phyloP scores from a whole-genome alignment of 2,329 filamentous ascomycete species.

The Colletotrichum sp. region DNA sequence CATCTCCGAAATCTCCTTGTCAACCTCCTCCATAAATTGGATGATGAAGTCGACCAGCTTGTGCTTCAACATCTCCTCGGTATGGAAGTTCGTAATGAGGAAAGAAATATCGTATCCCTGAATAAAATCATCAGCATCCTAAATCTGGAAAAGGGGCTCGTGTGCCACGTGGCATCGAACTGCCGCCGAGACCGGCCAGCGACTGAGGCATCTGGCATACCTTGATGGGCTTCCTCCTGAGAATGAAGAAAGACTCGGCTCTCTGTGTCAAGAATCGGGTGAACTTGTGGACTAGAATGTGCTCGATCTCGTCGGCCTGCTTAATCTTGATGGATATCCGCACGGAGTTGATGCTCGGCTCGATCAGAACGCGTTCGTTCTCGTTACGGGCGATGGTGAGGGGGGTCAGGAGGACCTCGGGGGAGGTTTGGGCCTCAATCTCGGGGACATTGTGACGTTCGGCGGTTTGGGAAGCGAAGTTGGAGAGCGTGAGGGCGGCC shows the following conservation, averaged over 20 bases:
- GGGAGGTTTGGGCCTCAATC: conserved; percentile 90
- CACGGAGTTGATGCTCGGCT: conserved; percentile 96
- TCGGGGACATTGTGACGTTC: conserved; percentile 99
- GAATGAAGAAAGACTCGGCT: conserved; percentile 95
- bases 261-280: conserved; percentile 95
- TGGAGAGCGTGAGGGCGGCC: conserved; percentile 89
- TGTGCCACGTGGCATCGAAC: background rate
- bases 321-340: conserved; percentile 99
- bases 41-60: conserved; percentile 99
- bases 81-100: conserved; percentile 98
- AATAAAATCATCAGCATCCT: conserved; percentile 24
- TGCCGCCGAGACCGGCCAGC: background rate
- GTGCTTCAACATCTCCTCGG: conserved; percentile 98
- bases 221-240: conserved; percentile 94
- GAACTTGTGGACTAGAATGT: conserved; percentile 98
- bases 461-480: conserved; percentile 96
- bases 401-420: conserved; percentile 92
- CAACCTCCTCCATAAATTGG: conserved; percentile 99
- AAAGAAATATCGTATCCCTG: conserved; percentile 99
- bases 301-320: conserved; percentile 98
- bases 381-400: conserved; percentile 93
- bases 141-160: background rate
- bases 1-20: conserved; percentile 99
- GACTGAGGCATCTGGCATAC: conserved; percentile 49
- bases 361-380: conserved; percentile 94